Base-by-base conservation (phyloP, 208 protist genomes). In the Novymonas esmeraldas region DNA sequence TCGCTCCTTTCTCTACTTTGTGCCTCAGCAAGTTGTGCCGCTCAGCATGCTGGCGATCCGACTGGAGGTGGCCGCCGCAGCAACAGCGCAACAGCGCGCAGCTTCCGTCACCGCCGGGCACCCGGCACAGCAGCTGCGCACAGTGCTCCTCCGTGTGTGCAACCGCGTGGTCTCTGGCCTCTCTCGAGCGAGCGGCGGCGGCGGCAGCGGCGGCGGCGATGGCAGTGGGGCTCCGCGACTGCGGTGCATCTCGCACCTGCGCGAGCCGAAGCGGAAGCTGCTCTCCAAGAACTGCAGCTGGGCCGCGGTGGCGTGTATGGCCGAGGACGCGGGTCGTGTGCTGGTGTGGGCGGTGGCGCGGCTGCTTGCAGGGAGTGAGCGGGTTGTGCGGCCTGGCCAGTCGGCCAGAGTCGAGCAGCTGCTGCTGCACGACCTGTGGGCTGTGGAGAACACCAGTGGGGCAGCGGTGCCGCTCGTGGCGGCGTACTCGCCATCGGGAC, bases 1-100 rank as follows among this genome's bases (percentile, higher is more conserved):
- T 31, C 72, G 68, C 28, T 75, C 79, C 2, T 28, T 90, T 11
- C 62, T 90, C 14, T 89, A 70, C 60, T 93, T 90, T 78, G 58
- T 89, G 0, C 34, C 26, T 0, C 66, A 80, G 46, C 54, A 87
- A 44, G 64, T 79, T 7, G 70, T 78, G 2, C 65, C 76, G 3
- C 66, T 81, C 49, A 81, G 70, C 36, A 1, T 77, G 26, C 60
- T 71, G 3, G 24, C 26, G 36, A 38, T 61, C 2, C 58, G 36
- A 24, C 51, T 67, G 39, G 29, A 36, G 33, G 1, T 57, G 11
- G 36, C 41, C 22, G 1, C 54, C 3, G 11, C 14, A 16, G 14
- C 10, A 59, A 11, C 29, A 13, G 44, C 38, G 54, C 16, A 14
- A 0, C 20, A 59, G 20, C 9, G n/a, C n/a, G n/a, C n/a, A n/a